Percentiles rank a stretch among this genome's conserved stretches.
Conservation (phyloP, 2,329 filamentous ascomycete species). For the Geosmithia morbida region DNA sequence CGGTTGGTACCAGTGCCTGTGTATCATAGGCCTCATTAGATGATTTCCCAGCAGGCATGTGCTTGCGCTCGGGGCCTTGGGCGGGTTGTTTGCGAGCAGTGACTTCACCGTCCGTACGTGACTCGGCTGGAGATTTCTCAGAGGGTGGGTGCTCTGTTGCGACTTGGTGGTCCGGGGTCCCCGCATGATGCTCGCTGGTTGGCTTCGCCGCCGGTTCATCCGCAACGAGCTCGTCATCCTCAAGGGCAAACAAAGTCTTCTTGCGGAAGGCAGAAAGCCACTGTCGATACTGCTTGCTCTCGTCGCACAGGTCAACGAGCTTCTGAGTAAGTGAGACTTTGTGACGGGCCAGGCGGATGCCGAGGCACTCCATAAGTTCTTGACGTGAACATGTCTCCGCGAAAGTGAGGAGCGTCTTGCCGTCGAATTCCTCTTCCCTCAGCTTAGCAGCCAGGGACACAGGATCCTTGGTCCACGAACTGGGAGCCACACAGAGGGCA, state of each 20-base stretch:
- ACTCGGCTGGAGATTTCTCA: background rate
- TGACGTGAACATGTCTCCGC: conserved; percentile 33
- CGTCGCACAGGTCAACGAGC: conserved; percentile 37
- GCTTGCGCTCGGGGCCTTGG: background rate
- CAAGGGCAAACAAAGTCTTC: background rate
- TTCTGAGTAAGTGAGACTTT: conserved; percentile 41
- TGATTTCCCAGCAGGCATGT: background rate
- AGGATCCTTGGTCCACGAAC: conserved; percentile 35
- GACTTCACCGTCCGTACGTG: background rate
- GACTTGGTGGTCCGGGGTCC: background rate
- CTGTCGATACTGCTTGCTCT: conserved; percentile 31
- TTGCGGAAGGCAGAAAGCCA: conserved; percentile 1
- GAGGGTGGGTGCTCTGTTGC: background rate
- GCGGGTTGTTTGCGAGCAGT: background rate
- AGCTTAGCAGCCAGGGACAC: conserved; percentile 37
- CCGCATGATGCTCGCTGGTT: background rate
- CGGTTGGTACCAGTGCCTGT: background rate
- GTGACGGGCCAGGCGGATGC: conserved; percentile 41
- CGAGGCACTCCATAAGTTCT: conserved; percentile 37
- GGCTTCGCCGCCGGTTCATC: background rate
- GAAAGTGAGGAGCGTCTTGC: conserved; percentile 45
- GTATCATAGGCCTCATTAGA: background rate
- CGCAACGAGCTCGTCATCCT: background rate
- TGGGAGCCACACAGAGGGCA: conserved; percentile 44
- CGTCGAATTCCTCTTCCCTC: conserved; percentile 49